Base-by-base conservation (phyloP, 177 flowering plant species). In the Vitis hybrid region DNA sequence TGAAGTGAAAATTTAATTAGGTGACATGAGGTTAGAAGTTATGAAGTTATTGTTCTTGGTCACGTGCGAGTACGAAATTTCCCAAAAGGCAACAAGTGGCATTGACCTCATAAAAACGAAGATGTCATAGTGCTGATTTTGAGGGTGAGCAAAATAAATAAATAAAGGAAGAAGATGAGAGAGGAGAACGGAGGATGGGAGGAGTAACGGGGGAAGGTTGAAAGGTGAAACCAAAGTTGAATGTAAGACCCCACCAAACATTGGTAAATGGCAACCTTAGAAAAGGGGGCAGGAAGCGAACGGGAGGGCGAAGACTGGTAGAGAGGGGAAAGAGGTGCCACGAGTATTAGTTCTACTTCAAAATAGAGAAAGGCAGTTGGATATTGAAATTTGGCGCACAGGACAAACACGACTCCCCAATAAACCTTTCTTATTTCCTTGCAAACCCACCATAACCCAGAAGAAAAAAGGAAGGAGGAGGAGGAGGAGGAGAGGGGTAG, bases 281-380 rank as follows among this genome's bases (percentile, higher is more conserved):
- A 26, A 26, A 26, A 26, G 29, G 29, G 29, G 29, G 5, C 29
- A 26, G 29, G 29, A 0, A 26, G 60, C 60, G 66, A 69, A 51
- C 13, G 8, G 51, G 50, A 1, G 48, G 64, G 52, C 22, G 56
- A 65, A 59, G 69, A 64, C 22, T 19, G 60, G 59, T 58, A 39
- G 65, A 59, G 51, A 51, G 64, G 66, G 29, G 29, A 26, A 26
- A 26, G 29, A 26, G 29, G 29, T 26, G 29, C 29, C 29, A 26
- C 29, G 29, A 26, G 29, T 26, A 26, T 26, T 26, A 26, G 29
- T 0, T 26, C 29, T 26, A 26, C 29, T 26, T 3, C 29, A 26
- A 26, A 26, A 26, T 26, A 26, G 29, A 26, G 29, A 26, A 2
- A 26, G 29, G 29, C 29, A 26, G 29, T 26, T 26, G 29, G 29